Base-by-base conservation (phyloP, 2,329 filamentous ascomycete species). In the Orbilia oligospora region DNA sequence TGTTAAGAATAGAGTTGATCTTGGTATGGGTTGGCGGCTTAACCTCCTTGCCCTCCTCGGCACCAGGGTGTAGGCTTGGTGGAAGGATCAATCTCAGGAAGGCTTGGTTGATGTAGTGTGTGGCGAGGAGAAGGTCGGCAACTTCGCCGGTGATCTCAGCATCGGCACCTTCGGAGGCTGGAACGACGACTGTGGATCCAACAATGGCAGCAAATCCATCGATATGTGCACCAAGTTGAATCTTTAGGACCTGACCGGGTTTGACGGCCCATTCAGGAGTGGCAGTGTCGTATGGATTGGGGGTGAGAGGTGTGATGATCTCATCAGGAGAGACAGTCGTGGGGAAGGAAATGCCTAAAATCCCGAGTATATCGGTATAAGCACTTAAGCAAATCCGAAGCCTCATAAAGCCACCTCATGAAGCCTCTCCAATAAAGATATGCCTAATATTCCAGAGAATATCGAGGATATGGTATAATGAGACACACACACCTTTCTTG, bases 191-290 rank as follows among this genome's bases (percentile, higher is more conserved):
- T 77, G 93, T 97, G 86, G 97, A 92, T 87, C 96, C 97, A 82
- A 97, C 93, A 84, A 99, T 97, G 82, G 95, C 92, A 82, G 93
- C 94, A 84, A 98, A 97, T 69, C 96, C 96, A 86, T 98, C 93
- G 81, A 99, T 97, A 87, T 99, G 96, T 66, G 96, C 96, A 83
- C 96, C 96, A n/a, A 99, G 90, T 78, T 99, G 96, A 85, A 99
- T 96, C 90, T 99, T 99, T 86, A 97, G 89, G 80, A 93, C 87
- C 87, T 99, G 96, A 80, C 91, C 92, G 65, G 91, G 89, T 87
- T 97, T 93, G 82, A 99, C 88, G 83, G 91, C 90, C 61, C 89
- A 88, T 73, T 88, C 89, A 80, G 95, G 93, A 87, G 99, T 96
- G 84, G 91, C 90, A 85, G 91, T 88, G 83, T 99, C 96, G 81